Conservation (phyloP, 108 stramenopile species). For the Poteriospumella lacustris region DNA sequence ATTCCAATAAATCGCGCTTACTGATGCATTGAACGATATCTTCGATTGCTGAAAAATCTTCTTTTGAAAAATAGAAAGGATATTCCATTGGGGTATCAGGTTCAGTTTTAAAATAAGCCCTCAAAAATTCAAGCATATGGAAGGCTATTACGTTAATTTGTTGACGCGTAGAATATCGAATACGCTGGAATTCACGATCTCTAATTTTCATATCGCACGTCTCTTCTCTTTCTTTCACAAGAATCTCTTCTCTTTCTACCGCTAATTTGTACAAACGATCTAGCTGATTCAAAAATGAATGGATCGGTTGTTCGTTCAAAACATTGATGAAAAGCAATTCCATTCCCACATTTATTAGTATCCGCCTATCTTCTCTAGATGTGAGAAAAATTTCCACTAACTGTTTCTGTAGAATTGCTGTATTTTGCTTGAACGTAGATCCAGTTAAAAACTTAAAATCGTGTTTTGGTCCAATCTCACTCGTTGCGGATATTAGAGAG, state of each 20-base stretch:
- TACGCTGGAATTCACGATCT: slow-evolving; percentile 7
- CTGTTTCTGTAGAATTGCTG: slow-evolving; percentile 7
- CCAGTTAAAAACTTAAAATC: slow-evolving; percentile 9
- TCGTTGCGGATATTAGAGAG: slow-evolving; percentile 7
- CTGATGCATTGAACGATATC: slow-evolving; percentile 7
- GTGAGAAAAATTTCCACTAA: slow-evolving; percentile 8
- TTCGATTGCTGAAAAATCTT: slow-evolving; percentile 8
- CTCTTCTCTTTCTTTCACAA: slow-evolving; percentile 8
- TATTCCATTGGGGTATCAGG: slow-evolving; percentile 7
- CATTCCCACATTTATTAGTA: slow-evolving; percentile 8
- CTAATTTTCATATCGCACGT: slow-evolving; percentile 8
- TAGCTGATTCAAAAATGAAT: slow-evolving; percentile 9
- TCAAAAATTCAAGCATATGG: slow-evolving; percentile 8
- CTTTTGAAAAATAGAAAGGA: slow-evolving; percentile 9
- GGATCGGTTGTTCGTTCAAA: slow-evolving; percentile 7
- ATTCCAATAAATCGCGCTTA: slow-evolving; percentile 8
- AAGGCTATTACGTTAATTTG: slow-evolving; percentile 8
- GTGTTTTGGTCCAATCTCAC: slow-evolving; percentile 7
- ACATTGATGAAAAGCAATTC: slow-evolving; percentile 8
- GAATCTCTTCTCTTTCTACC: slow-evolving; percentile 7
- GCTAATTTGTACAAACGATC: slow-evolving; percentile 8
- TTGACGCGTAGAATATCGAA: slow-evolving; percentile 7
- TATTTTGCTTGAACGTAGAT: slow-evolving; percentile 8
- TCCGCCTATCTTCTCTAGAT: slow-evolving; percentile 7
- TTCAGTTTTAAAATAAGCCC: slow-evolving; percentile 8